Base-by-base conservation (phyloP, 441 rosid species). In the Croton setiger region DNA sequence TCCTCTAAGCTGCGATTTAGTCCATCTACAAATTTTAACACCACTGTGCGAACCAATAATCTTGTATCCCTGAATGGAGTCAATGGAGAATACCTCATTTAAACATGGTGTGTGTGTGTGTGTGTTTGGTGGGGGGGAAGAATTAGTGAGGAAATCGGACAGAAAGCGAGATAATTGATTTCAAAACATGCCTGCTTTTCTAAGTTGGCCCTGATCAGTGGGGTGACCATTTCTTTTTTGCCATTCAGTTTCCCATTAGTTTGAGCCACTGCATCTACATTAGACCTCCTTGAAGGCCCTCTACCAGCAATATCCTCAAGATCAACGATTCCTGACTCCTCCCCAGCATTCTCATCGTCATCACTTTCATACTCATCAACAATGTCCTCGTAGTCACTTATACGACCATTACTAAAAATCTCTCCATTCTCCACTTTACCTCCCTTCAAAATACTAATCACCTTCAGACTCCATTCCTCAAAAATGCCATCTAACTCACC, bases 11-110 rank as follows among this genome's bases (percentile, higher is more conserved):
- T 94, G 98, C 44, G 98, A 94, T 80, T 94, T 94, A 63, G 99
- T 94, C 99, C 99, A 92, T 85, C 98, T 78, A 84, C 98, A 94
- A 55, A 94, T 92, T 69, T 94, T 94, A 66, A 94, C 99, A 43
- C 97, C 97, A 47, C 99, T 87, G 80, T 94, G 99, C 14, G 98
- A 92, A 76, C 98, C 98, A 64, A 94, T 88, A 37, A 94, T 87
- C 77, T 90, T 92, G 81, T 94, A 92, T 13, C 99, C 98, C 98
- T 92, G 94, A 74, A 75, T 81, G 52, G 63, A 79, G 10, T 52
- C 21, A 18, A 56, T 60, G 67, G 57, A 70, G 51, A 52, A 49
- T 45, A 61, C 33, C 56, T 52, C 65, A 33, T 52, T 12, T 33
- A 36, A 67, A 62, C 43, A 7, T 48, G 13, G 17, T n/a, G n/a